phyloP scores from a whole-genome alignment of 2,329 filamentous ascomycete species.

The Neonectria faginata region DNA sequence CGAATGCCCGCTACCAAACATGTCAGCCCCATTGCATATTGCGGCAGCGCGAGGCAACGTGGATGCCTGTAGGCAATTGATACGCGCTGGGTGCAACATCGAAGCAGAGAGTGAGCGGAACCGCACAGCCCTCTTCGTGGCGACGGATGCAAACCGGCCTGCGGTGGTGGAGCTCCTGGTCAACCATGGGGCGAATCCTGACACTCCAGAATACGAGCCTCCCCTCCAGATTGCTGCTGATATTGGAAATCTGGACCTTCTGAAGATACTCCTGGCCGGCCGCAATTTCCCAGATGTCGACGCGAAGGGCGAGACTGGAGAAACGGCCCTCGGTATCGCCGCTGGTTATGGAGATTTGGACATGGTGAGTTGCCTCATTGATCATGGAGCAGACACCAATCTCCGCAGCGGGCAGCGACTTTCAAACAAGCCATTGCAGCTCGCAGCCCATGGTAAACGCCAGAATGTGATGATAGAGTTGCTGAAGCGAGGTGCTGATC shows the following conservation, averaged over 20 bases:
- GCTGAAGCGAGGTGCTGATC: slow-evolving; percentile 32
- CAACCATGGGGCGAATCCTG: slow-evolving; percentile 28
- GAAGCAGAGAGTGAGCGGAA: slow-evolving; percentile 19
- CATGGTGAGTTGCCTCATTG: slow-evolving; percentile 33
- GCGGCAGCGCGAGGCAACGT: slow-evolving; percentile 25
- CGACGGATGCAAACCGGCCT: slow-evolving; percentile 18
- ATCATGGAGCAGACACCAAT: slow-evolving; percentile 38
- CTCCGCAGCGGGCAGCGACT: slow-evolving; percentile 21
- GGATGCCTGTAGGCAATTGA: slow-evolving; percentile 24
- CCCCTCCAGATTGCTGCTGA: slow-evolving; percentile 32
- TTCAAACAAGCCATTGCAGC: slow-evolving; percentile 29
- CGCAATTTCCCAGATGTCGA: slow-evolving; percentile 23
- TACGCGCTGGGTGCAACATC: slow-evolving; percentile 32
- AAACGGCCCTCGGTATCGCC: slow-evolving; percentile 33
- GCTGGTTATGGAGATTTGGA: slow-evolving; percentile 20
- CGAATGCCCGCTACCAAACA: slow-evolving; percentile 20
- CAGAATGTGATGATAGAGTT: slow-evolving; percentile 27
- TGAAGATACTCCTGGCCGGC: slow-evolving; percentile 23
- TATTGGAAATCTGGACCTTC: slow-evolving; percentile 26
- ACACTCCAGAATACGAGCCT: slow-evolving; percentile 25
- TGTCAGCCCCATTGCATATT: slow-evolving; percentile 29
- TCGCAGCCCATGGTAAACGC: slow-evolving; percentile 19
- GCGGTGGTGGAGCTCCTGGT: slow-evolving; percentile 31
- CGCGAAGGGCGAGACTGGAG: slow-evolving; percentile 18
- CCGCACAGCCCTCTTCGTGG: slow-evolving; percentile 29